phyloP scores from a whole-genome alignment of 2,329 filamentous ascomycete genomes.

The Monosporascus cannonballus region DNA sequence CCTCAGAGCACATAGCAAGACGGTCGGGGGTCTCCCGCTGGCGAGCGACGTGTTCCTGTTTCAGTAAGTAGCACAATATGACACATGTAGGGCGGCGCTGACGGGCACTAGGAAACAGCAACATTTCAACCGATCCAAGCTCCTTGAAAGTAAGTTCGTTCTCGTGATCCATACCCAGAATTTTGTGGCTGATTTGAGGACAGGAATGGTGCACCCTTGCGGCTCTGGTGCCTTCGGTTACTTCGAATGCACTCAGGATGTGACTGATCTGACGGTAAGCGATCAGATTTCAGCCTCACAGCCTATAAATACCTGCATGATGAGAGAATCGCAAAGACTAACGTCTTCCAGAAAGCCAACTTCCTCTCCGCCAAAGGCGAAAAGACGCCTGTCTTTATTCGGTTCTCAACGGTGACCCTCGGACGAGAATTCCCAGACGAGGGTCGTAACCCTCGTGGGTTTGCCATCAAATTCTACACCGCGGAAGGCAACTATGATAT shows the following conservation, averaged over 20 bases:
- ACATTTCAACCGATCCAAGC: constrained; percentile 50
- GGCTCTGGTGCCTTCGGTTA: constrained; percentile 38
- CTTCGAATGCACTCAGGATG: constrained; percentile 33
- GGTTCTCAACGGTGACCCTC: constrained; percentile 41
- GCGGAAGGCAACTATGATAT: constrained; percentile 55
- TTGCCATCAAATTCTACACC: constrained; percentile 62
- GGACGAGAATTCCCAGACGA: constrained; percentile 30
- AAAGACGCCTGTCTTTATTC: constrained; percentile 47
- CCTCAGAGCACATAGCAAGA: constrained; percentile 39
- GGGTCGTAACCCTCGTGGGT: constrained; percentile 45
- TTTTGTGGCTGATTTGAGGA: background rate
- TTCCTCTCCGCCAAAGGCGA: constrained; percentile 38
- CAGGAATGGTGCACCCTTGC: constrained; percentile 20
- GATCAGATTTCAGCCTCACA: background rate
- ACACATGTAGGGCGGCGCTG: no score
- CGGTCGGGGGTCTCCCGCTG: constrained; percentile 43
- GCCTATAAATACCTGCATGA: no score
- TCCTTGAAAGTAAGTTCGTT: constrained; percentile 31
- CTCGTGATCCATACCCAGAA: no score
- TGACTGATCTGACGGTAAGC: constrained; percentile 1
- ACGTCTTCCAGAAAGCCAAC: constrained; percentile 7
- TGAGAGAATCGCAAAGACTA: no score
- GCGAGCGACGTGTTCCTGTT: constrained; percentile 43
- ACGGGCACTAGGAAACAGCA: constrained; percentile 34
- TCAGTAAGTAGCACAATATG: constrained; percentile 20